Conservation (phyloP, 495 filamentous ascomycete genomes). For the Pyrenopolyporus hunteri region DNA sequence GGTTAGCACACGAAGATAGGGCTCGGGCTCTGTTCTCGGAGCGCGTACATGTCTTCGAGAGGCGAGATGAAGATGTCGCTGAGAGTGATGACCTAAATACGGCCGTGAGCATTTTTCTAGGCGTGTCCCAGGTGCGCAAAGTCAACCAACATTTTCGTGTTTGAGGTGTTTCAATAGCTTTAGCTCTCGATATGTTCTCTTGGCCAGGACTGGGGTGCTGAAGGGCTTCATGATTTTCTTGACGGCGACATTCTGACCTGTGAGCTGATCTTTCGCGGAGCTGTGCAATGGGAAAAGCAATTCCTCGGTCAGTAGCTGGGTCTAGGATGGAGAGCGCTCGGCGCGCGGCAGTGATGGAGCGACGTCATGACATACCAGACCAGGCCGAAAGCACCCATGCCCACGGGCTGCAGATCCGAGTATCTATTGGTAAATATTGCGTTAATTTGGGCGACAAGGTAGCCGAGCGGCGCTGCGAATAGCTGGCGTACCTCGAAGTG, state of each 20-base stretch:
- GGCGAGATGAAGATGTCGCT: slow-evolving; percentile 99
- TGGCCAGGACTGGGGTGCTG: slow-evolving; percentile 95
- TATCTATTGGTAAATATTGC: slow-evolving; percentile 64
- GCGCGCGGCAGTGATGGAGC: not conserved
- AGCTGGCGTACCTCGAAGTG: slow-evolving; percentile 80
- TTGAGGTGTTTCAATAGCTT: slow-evolving; percentile 96
- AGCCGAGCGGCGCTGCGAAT: slow-evolving; percentile 19
- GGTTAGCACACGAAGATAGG: slow-evolving; percentile 36
- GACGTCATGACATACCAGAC: slow-evolving; percentile 74
- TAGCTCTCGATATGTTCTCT: slow-evolving; percentile 95
- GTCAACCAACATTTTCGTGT: slow-evolving; percentile 87
- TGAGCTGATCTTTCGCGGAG: slow-evolving; percentile 96
- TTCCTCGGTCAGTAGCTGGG: slow-evolving; percentile 26
- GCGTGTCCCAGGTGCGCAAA: slow-evolving; percentile 9
- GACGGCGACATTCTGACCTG: slow-evolving; percentile 90
- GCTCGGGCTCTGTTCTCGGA: not conserved
- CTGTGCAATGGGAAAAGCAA: slow-evolving; percentile 53
- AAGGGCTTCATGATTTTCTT: slow-evolving; percentile 99
- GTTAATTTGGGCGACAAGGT: slow-evolving; percentile 25
- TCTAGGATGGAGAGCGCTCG: slow-evolving; percentile 10
- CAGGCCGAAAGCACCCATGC: slow-evolving; percentile 98
- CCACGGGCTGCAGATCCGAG: slow-evolving; percentile 95
- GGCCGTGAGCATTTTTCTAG: slow-evolving; percentile 2
- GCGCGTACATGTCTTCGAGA: slow-evolving; percentile 90
- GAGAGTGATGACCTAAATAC: slow-evolving; percentile 84